Conservation (phyloP, 177 flowering plant species). For the Vitis hybrid region DNA sequence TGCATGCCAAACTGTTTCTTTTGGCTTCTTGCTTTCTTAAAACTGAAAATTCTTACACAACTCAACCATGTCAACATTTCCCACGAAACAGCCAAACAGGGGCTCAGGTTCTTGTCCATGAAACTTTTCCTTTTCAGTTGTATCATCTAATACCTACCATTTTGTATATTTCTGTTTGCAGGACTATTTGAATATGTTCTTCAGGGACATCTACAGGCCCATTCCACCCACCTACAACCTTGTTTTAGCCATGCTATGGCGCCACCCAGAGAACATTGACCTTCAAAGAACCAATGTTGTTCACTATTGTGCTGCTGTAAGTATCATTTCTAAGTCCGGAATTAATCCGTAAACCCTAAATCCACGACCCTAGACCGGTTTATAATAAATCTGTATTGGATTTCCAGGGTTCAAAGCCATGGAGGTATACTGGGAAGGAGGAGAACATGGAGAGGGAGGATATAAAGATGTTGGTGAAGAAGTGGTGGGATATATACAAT, state of each 20-base stretch:
- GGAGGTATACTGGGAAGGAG: slow-evolving; percentile 35
- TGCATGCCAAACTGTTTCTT: no score
- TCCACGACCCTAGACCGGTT: no score
- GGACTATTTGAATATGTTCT: slow-evolving; percentile 77
- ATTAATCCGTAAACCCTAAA: no score
- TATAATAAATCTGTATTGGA: no score
- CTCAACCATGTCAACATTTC: no score
- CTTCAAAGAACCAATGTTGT: slow-evolving; percentile 60
- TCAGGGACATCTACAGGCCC: slow-evolving; percentile 67
- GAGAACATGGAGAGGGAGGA: slow-evolving; percentile 33
- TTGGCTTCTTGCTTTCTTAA: no score
- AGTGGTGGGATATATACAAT: slow-evolving; percentile 31
- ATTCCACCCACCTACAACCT: slow-evolving; percentile 63
- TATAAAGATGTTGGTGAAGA: slow-evolving; percentile 25
- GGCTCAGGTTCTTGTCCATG: no score
- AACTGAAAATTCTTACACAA: no score
- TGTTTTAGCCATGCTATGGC: slow-evolving; percentile 78
- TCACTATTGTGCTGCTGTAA: slow-evolving; percentile 75
- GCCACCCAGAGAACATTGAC: slow-evolving; percentile 69
- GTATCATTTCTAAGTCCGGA: slow-evolving; percentile 11
- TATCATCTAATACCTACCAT: no score
- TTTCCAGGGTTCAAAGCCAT: slow-evolving; percentile 17
- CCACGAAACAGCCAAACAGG: no score
- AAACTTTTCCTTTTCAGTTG: no score
- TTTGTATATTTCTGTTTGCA: slow-evolving; percentile 11